These are phyloP conservation scores for Oehlia diaphana DNA, from an alignment of 192 early-diverging fungal species.

Conservation along the genomic window DNA sequence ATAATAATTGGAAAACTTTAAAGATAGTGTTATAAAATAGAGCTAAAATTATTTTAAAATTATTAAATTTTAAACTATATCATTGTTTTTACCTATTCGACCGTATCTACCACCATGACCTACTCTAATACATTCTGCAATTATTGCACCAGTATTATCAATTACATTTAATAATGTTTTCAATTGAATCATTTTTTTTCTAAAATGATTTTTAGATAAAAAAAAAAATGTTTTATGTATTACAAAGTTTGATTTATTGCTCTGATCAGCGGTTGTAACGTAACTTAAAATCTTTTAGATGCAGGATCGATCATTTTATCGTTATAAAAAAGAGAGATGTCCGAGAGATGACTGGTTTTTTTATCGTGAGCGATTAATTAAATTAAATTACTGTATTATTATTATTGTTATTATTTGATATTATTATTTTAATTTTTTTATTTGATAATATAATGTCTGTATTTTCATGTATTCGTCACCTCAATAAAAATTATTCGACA, in stretches of 20 bases:
- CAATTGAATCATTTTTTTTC: constrained; percentile 67
- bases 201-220: neutral
- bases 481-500: neutral
- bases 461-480: neutral
- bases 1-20: neutral
- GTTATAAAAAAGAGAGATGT: too few relatives aligned
- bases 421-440: too few relatives aligned
- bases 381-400: too few relatives aligned
- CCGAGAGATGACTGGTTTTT: too few relatives aligned
- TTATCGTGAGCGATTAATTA: too few relatives aligned
- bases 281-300: too few relatives aligned
- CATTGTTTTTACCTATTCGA: constrained; percentile 46
- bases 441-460: neutral
- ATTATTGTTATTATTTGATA: too few relatives aligned
- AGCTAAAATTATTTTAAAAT: neutral
- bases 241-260: too few relatives aligned
- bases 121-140: constrained; percentile 95
- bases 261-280: too few relatives aligned
- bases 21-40: too few relatives aligned
- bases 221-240: too few relatives aligned
- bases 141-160: constrained; percentile 93
- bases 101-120: constrained; percentile 77
- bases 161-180: constrained; percentile 88
- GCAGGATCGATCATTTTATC: too few relatives aligned
- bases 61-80: neutral